Conservation (phyloP, 2,329 filamentous ascomycete species). For the Diaporthe capsici region DNA sequence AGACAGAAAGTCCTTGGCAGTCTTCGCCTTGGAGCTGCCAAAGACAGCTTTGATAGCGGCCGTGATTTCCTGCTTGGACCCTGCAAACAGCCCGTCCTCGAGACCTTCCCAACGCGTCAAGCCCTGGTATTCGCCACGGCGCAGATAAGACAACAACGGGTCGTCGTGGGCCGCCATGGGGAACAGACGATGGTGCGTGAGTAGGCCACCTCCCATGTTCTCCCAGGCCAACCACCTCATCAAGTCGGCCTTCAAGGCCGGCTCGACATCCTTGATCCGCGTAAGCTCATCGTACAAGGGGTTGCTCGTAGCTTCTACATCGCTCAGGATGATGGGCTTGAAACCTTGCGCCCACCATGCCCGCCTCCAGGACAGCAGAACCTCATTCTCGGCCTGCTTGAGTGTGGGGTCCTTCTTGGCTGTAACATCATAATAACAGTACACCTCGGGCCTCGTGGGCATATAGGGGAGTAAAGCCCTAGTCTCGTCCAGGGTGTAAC, state of each 20-base stretch:
- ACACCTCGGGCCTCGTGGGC: slow-evolving; percentile 78
- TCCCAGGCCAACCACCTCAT: slow-evolving; percentile 95
- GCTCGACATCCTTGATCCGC: slow-evolving; percentile 68
- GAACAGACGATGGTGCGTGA: slow-evolving; percentile 83
- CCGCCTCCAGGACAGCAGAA: slow-evolving; percentile 89
- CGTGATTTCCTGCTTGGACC: slow-evolving; percentile 74
- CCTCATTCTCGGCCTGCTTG: slow-evolving; percentile 80
- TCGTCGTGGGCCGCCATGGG: slow-evolving; percentile 88
- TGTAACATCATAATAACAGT: slow-evolving; percentile 89
- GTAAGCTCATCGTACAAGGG: slow-evolving; percentile 82
- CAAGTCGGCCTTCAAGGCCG: slow-evolving; percentile 76
- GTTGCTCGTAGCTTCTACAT: slow-evolving; percentile 86
- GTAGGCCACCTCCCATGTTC: slow-evolving; percentile 86
- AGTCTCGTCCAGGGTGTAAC: slow-evolving; percentile 84
- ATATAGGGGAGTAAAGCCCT: slow-evolving; percentile 87
- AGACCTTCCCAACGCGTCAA: slow-evolving; percentile 83
- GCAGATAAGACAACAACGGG: slow-evolving; percentile 77
- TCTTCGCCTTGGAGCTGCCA: slow-evolving; percentile 66
- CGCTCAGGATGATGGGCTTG: slow-evolving; percentile 83
- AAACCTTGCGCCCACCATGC: slow-evolving; percentile 98
- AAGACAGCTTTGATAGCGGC: slow-evolving; percentile 74
- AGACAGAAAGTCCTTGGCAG: slow-evolving; percentile 74
- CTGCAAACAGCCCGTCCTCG: slow-evolving; percentile 80
- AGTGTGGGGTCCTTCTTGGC: slow-evolving; percentile 72
- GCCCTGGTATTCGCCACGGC: slow-evolving; percentile 80